These are phyloP conservation scores for Pneumocystis sp. DNA, from an alignment of 1,139 yeast species.

Conservation along the genomic window DNA sequence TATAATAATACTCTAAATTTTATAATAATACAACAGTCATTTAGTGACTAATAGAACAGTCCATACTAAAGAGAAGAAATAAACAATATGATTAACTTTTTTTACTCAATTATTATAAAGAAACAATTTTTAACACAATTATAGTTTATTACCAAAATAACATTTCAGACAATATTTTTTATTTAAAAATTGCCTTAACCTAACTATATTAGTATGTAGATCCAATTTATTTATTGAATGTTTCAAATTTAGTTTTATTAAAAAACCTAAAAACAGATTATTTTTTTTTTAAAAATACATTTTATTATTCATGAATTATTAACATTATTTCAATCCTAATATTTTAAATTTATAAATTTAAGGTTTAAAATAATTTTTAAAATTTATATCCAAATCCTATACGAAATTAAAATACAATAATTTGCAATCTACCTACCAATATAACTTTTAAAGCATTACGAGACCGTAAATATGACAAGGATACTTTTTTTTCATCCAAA, in stretches of 20 bases:
- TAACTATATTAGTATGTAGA: background rate
- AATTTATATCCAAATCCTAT: slow-evolving; percentile 31
- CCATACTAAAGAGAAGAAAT: background rate
- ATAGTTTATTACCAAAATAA: background rate
- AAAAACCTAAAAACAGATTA: slow-evolving; percentile 2
- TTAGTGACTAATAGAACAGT: background rate
- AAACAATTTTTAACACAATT: background rate
- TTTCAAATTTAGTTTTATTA: background rate
- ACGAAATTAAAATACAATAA: background rate
- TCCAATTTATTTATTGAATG: background rate
- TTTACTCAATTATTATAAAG: too few relatives aligned
- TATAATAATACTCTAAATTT: background rate
- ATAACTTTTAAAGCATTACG: slow-evolving; percentile 31
- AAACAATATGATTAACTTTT: too few relatives aligned
- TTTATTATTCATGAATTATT: background rate
- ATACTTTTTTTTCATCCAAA: slow-evolving; percentile 22
- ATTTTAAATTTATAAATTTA: background rate
- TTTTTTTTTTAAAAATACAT: background rate
- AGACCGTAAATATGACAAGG: slow-evolving; percentile 26
- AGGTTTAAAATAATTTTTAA: slow-evolving; percentile 21
- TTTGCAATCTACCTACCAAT: slow-evolving; percentile 14
- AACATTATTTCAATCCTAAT: background rate
- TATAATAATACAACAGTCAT: background rate
- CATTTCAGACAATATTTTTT: background rate
- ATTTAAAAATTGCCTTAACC: background rate